Evolutionary conservation across 2,329 filamentous ascomycete species (phyloP), one percentile per base, ranked within the genome.

Genomic region (Pseudocercospora fuligena): DNA sequence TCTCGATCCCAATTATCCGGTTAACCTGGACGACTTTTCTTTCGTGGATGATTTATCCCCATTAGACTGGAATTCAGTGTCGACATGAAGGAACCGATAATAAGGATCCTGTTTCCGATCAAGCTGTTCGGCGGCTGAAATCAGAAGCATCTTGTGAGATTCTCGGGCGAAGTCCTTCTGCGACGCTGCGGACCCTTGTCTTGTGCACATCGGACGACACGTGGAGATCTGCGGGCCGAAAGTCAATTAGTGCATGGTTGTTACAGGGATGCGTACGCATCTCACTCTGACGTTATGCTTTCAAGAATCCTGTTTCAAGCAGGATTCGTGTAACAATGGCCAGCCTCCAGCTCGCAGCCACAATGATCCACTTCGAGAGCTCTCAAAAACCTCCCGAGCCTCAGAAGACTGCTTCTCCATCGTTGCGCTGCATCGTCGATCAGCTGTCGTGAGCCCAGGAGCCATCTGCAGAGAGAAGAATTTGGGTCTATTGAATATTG

Each of bases 1-100:
- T 46, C 66, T 78, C 53, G 76, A 78, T 66, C 74, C 75, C 6
- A 76, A 76, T 36, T 75, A 78, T 60, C 76, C 76, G 0, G 69
- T 76, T 16, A 76, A 78, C 60, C 67, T 77, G 36, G 76, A 78
- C 27, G 76, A 77, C 27, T 70, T 76, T 59, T 73, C 74, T 3
- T 76, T 76, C 46, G 53, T 75, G n/a, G 75, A 77, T 36, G 70
- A 76, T 61, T 23, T 72, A 31, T 70, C 66, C 29, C 70, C 71
- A 9, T 65, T 74, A 36, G 70, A 75, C 43, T 75, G 67, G 67
- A 69, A 57, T 23, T 47, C 57, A 12, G 47, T 61, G n/a, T 58
- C 61, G 23, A 58, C 64, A 56, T 70, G 64, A 64, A 51, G 3
- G 23, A 36, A 5, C 5, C 16, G 25, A 51, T 51, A 1, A n/a